Evolutionary conservation across 306 rosid species (phyloP).

Genomic region (Cucumis hystrix): DNA sequence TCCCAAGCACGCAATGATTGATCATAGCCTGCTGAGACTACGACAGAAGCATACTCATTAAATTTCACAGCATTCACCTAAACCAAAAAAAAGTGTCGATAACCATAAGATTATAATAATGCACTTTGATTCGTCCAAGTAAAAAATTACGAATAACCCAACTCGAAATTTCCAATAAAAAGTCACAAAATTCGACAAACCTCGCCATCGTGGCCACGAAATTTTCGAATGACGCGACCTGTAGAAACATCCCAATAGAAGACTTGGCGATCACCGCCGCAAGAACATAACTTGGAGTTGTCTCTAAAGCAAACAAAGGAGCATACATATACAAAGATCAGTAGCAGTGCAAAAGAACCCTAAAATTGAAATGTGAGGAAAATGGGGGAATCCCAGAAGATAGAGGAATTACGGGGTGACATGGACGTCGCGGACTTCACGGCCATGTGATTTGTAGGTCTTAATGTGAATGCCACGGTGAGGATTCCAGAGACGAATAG

Average conservation of each 20-base stretch:
- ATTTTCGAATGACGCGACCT: conserved; percentile 72
- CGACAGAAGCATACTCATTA: conserved; percentile 61
- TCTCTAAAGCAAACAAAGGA: conserved; percentile 30
- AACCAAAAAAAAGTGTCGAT: background rate
- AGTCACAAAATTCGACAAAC: background rate
- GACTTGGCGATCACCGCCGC: conserved; percentile 82
- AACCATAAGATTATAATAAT: background rate
- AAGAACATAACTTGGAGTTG: conserved; percentile 69
- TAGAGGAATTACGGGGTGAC: conserved; percentile 39
- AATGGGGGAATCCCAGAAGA: background rate
- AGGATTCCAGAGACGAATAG: conserved; percentile 93
- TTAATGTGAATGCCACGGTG: conserved; percentile 86
- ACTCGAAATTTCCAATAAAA: background rate
- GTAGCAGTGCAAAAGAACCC: background rate
- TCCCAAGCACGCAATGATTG: conserved; percentile 94
- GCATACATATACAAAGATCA: background rate
- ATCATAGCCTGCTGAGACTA: conserved; percentile 88
- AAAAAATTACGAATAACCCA: background rate
- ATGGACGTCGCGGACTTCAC: conserved; percentile 83
- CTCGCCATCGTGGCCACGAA: conserved; percentile 86
- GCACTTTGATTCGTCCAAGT: background rate
- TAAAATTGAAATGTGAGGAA: background rate
- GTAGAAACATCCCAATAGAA: conserved; percentile 88
- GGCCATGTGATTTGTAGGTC: conserved; percentile 85
- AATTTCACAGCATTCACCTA: conserved; percentile 81